These are phyloP conservation scores for Termitomyces sp. DNA, from an alignment of 1,284 basidiomycete species.

Conservation along the genomic window DNA sequence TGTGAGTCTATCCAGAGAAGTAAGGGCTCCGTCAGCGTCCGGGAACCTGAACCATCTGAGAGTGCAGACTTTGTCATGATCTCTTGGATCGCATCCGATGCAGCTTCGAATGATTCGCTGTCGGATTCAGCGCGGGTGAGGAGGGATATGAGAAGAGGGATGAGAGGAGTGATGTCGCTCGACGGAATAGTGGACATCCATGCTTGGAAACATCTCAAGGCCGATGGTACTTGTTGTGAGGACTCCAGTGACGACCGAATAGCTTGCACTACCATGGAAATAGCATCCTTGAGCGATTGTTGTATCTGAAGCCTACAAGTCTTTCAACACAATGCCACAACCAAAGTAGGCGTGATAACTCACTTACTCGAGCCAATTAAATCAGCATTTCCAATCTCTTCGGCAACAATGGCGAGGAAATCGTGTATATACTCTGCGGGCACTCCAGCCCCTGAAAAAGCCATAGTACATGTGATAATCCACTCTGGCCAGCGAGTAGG, in stretches of 20 bases:
- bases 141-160: conserved; percentile 58
- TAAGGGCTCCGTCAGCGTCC: conserved; percentile 76
- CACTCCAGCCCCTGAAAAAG: conserved; percentile 54
- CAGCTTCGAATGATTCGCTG: conserved; percentile 53
- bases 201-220: conserved; percentile 73
- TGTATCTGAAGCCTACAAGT: conserved; percentile 53
- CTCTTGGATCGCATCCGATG: conserved; percentile 72
- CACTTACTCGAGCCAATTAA: conserved; percentile 73
- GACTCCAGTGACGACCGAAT: conserved; percentile 50
- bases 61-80: conserved; percentile 71
- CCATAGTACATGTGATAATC: conserved; percentile 55
- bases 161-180: conserved; percentile 59
- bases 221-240: conserved; percentile 55
- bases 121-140: conserved; percentile 48
- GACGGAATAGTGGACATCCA: conserved; percentile 73
- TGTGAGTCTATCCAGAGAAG: conserved; percentile 65
- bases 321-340: not conserved
- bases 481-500: conserved; percentile 67
- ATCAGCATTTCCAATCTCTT: conserved; percentile 74
- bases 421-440: conserved; percentile 61
- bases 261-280: conserved; percentile 65
- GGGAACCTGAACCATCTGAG: conserved; percentile 64
- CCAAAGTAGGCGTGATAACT: conserved; percentile 23
- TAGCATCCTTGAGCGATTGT: conserved; percentile 57
- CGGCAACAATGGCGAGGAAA: conserved; percentile 79